phyloP scores from a whole-genome alignment of 140 eudicot species.

The Cichorium intybus region DNA sequence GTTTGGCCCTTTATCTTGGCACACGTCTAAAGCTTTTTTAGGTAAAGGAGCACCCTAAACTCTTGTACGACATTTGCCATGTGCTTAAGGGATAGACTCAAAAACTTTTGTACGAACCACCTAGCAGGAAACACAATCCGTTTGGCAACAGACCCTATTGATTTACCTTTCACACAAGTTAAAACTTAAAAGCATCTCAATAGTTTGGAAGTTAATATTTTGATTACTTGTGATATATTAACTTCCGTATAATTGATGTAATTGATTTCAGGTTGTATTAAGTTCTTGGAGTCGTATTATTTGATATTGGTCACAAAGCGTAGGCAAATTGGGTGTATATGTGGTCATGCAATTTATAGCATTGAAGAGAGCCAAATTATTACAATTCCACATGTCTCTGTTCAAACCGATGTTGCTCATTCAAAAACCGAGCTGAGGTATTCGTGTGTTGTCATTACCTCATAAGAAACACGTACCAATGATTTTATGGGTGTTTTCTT shows the following conservation, averaged over 20 bases:
- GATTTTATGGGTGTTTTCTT: not conserved
- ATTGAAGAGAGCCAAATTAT: slow-evolving; percentile 84
- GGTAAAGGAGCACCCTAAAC: not conserved
- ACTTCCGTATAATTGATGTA: not conserved
- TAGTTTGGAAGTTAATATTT: no score
- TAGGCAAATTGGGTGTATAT: slow-evolving; percentile 80
- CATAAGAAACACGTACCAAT: not conserved
- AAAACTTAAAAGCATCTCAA: not conserved
- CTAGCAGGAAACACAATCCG: not conserved
- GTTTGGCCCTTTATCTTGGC: not conserved
- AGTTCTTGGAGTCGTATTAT: slow-evolving; percentile 83
- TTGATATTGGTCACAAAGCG: slow-evolving; percentile 81
- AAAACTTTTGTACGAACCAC: not conserved
- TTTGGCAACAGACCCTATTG: not conserved
- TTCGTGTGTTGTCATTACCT: not conserved
- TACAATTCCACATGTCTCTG: slow-evolving; percentile 80
- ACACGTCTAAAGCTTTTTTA: not conserved
- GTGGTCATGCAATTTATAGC: slow-evolving; percentile 93
- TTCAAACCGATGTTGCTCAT: slow-evolving; percentile 84
- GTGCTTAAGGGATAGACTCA: not conserved
- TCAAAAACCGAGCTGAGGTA: slow-evolving; percentile 92
- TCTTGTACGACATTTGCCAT: no score
- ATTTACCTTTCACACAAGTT: not conserved
- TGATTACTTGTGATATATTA: not conserved
- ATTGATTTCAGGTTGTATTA: slow-evolving; percentile 63